Evolutionary conservation across 805 yeast species (phyloP).

Genomic region (Metschnikowia henanensis): DNA sequence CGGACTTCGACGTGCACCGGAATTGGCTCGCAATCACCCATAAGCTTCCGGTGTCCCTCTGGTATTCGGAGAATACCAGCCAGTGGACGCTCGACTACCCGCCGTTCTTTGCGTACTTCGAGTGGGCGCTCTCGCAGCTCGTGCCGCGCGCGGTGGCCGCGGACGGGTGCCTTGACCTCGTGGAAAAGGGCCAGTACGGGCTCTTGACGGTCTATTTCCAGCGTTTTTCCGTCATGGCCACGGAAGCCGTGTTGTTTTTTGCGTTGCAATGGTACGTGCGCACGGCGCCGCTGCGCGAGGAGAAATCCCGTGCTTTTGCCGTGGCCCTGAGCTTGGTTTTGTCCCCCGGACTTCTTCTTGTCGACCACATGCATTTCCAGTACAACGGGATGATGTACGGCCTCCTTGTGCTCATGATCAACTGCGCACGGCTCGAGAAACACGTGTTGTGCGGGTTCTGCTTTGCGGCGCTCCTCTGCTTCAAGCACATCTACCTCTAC

Average conservation of each 20-base stretch:
- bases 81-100: constrained; percentile 98
- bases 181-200: constrained; percentile 65
- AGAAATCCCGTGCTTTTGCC: constrained; percentile 58
- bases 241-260: constrained; percentile 69
- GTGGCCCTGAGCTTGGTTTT: constrained; percentile 79
- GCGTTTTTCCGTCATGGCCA: constrained; percentile 71
- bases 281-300: constrained; percentile 40
- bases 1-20: constrained; percentile 96
- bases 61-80: constrained; percentile 80
- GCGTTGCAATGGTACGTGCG: constrained; percentile 73
- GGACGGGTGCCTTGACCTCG: constrained; percentile 80
- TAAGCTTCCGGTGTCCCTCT: constrained; percentile 65
- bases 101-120: constrained; percentile 96
- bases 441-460: constrained; percentile 62
- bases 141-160: constrained; percentile 61
- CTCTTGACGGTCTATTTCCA: constrained; percentile 83
- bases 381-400: constrained; percentile 95
- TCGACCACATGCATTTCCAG: constrained; percentile 97
- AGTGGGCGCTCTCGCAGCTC: constrained; percentile 70
- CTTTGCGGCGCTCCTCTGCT: constrained; percentile 80
- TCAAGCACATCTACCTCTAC: constrained; percentile 91
- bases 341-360: constrained; percentile 86
- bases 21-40: constrained; percentile 95
- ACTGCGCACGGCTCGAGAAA: constrained; percentile 60
- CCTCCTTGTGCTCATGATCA: constrained; percentile 68